Percentiles rank a stretch among this genome's conserved stretches.
These are phyloP conservation scores for Curvularia sp. DNA, from an alignment of 2,329 filamentous ascomycete species.

Conservation along the genomic window DNA sequence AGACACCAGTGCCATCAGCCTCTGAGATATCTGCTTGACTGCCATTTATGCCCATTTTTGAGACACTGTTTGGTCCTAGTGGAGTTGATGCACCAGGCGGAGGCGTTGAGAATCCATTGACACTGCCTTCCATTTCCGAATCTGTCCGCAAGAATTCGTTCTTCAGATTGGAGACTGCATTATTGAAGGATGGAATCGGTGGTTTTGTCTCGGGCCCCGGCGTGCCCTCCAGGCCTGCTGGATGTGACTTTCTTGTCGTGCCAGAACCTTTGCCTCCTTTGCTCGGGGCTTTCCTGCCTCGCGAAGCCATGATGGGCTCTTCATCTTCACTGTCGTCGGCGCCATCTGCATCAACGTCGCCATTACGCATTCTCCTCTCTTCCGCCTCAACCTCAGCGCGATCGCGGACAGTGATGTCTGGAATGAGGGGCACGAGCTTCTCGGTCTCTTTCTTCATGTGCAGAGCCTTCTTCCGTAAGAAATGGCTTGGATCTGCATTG, in stretches of 20 bases:
- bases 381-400: slow-evolving; percentile 85
- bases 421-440: slow-evolving; percentile 93
- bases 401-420: slow-evolving; percentile 87
- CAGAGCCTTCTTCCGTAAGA: slow-evolving; percentile 88
- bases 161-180: slow-evolving; percentile 58
- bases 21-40: slow-evolving; percentile 89
- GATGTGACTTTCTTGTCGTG: slow-evolving; percentile 73
- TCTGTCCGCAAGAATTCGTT: slow-evolving; percentile 67
- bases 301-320: slow-evolving; percentile 96
- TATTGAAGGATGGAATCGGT: slow-evolving; percentile 64
- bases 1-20: slow-evolving; percentile 74
- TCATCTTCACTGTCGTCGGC: slow-evolving; percentile 90
- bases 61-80: slow-evolving; percentile 70
- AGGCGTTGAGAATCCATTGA: slow-evolving; percentile 85
- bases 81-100: slow-evolving; percentile 81
- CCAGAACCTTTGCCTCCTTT: slow-evolving; percentile 73
- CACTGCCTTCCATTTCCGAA: slow-evolving; percentile 82
- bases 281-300: slow-evolving; percentile 84
- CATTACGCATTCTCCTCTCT: slow-evolving; percentile 77
- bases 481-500: slow-evolving; percentile 88
- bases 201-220: slow-evolving; percentile 79
- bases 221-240: slow-evolving; percentile 78
- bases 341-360: slow-evolving; percentile 81
- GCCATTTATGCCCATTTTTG: slow-evolving; percentile 63
- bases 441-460: slow-evolving; percentile 98